Evolutionary conservation across 1,284 basidiomycete species (phyloP), one percentile per base, ranked within the genome.

Genomic region (Irpex rosettiformis): DNA sequence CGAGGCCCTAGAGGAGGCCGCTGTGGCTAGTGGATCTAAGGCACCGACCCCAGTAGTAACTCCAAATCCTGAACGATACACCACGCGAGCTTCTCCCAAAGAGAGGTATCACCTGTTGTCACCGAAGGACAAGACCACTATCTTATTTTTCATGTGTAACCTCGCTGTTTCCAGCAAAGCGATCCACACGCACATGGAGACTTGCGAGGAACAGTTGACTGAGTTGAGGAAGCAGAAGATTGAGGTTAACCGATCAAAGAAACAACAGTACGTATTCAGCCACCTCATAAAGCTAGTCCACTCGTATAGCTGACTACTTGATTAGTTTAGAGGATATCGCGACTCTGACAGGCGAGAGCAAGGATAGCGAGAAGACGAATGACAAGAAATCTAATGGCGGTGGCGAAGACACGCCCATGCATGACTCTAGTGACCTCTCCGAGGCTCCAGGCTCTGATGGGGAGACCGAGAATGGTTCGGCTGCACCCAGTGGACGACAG

Each of bases 171-270:
- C 94, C 51, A 96, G 93, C 71, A 95, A 93, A 70, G 80, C 85
- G 3, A 84, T 98, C 47, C 91, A 96, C 69, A 74, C 80, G 10
- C 93, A 92, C 67, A 92, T 98, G 83, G 97, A 99, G 66, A 83
- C 86, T 56, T 94, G 92, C 67, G 95, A 96, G 67, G 83, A 89
- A 64, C 87, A 90, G 63, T 75, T 99, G 60, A 98, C 97, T 8
- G 92, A 95, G 47, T 79, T 97, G 54, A 79, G 96, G 63, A 99
- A 99, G 76, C 94, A 96, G 72, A 93, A 96, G 72, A 93, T 96
- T 37, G 96, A 99, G 65, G 85, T 96, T 55, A 96, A 95, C 72
- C 81, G 96, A 61, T 80, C 88, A 65, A 89, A 90, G 75, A 95
- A 93, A 73, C 86, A 89, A 69, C 81, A 88, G 93, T 94, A 71